Percentiles rank a stretch among this genome's conserved stretches.
Conservation (phyloP, 116 monocot species). For the Zostera marina region DNA sequence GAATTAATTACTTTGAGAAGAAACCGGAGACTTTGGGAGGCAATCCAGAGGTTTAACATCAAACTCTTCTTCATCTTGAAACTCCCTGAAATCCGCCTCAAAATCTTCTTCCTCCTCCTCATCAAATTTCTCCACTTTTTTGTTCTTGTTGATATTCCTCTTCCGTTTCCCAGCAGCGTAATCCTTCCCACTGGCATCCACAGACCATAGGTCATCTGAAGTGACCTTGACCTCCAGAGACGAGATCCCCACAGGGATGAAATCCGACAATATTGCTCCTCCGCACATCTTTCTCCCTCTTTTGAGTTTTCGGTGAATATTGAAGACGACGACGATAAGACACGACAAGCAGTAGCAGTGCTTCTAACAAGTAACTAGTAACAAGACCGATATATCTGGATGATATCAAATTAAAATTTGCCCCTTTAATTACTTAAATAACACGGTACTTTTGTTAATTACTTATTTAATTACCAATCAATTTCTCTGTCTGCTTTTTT, state of each 20-base stretch:
- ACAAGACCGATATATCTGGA: too few relatives aligned
- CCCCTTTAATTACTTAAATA: too few relatives aligned
- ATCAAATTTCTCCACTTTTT: slow-evolving; percentile 4
- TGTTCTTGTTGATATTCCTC: not conserved
- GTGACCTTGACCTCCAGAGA: slow-evolving; percentile 16
- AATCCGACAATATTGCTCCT: slow-evolving; percentile 44
- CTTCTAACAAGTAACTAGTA: too few relatives aligned
- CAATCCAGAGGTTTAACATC: slow-evolving; percentile 12
- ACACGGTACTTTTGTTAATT: too few relatives aligned
- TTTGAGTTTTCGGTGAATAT: too few relatives aligned
- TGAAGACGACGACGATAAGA: too few relatives aligned
- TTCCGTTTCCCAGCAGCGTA: not conserved
- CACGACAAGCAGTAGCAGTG: too few relatives aligned
- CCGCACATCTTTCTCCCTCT: slow-evolving; percentile 64
- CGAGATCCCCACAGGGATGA: slow-evolving; percentile 15
- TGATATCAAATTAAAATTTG: too few relatives aligned
- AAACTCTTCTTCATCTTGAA: slow-evolving; percentile 17
- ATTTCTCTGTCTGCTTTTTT: too few relatives aligned
- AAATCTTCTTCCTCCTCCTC: slow-evolving; percentile 21
- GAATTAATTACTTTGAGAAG: not conserved
- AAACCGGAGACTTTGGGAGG: not conserved
- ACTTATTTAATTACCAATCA: too few relatives aligned
- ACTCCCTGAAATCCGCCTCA: slow-evolving; percentile 45
- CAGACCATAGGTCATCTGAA: slow-evolving; percentile 26
- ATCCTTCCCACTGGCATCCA: not conserved